Percentiles rank a stretch among this genome's conserved stretches.
Conservation (phyloP, 352 stramenopile genomes). For the Phytopythium mirpurense region DNA sequence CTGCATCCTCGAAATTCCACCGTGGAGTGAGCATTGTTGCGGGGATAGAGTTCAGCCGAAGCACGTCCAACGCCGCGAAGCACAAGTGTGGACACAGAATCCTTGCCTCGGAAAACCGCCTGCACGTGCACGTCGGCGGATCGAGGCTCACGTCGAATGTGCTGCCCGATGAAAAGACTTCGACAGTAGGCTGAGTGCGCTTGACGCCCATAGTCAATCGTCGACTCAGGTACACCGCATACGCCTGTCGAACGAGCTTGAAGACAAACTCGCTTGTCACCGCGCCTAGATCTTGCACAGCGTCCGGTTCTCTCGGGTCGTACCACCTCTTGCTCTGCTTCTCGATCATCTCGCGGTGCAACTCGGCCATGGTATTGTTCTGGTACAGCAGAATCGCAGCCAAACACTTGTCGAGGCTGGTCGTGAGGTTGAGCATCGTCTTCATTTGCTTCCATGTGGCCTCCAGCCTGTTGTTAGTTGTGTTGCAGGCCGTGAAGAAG, state of each 20-base stretch:
- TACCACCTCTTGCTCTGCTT: not conserved
- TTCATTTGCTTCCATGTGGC: constrained; percentile 10
- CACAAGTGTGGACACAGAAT: not conserved
- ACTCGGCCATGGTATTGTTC: not conserved
- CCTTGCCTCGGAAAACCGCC: not conserved
- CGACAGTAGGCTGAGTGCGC: not conserved
- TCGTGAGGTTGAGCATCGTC: not conserved
- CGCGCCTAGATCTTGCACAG: not conserved
- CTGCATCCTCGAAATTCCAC: not conserved
- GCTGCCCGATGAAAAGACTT: not conserved
- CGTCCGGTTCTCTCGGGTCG: not conserved
- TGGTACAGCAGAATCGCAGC: constrained; percentile 1
- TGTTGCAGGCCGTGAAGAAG: constrained; percentile 4
- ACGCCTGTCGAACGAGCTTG: not conserved
- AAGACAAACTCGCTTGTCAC: not conserved
- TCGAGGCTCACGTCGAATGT: not conserved
- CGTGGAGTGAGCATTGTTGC: not conserved
- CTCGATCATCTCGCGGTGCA: not conserved
- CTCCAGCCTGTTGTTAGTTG: constrained; percentile 6
- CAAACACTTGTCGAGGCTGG: constrained; percentile 1
- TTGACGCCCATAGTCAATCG: not conserved
- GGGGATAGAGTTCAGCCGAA: not conserved
- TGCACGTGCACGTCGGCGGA: not conserved
- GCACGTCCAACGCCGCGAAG: not conserved
- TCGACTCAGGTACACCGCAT: not conserved